Conservation (phyloP, 257 asterid species). For the Cruciata laevipes region DNA sequence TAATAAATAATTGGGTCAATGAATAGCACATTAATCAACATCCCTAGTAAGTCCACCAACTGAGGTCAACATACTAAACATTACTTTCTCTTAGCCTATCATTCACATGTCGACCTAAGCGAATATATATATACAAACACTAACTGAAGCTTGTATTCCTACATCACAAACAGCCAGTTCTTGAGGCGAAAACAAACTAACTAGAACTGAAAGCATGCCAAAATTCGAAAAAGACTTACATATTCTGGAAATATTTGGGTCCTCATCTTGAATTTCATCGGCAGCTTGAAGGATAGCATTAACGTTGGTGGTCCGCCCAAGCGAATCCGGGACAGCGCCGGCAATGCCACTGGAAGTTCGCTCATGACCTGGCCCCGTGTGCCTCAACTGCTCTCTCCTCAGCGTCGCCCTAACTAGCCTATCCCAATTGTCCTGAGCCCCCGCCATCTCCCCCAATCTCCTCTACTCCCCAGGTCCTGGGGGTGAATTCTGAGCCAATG, state of each 20-base stretch:
- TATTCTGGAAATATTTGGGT: slow-evolving; percentile 84
- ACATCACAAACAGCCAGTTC: not conserved
- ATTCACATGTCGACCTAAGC: not conserved
- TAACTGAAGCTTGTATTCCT: not conserved
- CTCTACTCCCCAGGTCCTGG: slow-evolving; percentile 4
- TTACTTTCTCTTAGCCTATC: not conserved
- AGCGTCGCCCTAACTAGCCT: slow-evolving; percentile 73
- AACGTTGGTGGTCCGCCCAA: slow-evolving; percentile 68
- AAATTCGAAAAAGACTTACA: slow-evolving; percentile 35
- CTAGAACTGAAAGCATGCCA: not conserved
- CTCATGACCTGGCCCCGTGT: slow-evolving; percentile 46
- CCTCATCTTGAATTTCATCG: slow-evolving; percentile 85
- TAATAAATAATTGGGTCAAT: not conserved
- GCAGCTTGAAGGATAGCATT: slow-evolving; percentile 87
- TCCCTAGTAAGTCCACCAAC: not conserved
- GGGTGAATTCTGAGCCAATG: not conserved
- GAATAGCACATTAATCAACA: not conserved
- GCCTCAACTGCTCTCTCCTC: slow-evolving; percentile 51
- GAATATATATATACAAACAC: not conserved
- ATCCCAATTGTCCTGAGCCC: slow-evolving; percentile 75
- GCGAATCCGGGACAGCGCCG: slow-evolving; percentile 91
- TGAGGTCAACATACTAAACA: not conserved
- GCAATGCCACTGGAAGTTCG: slow-evolving; percentile 81
- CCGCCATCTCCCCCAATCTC: slow-evolving; percentile 37
- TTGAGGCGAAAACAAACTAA: not conserved